phyloP scores from a whole-genome alignment of 1,284 basidiomycete species.

The Lentinus polychrous region DNA sequence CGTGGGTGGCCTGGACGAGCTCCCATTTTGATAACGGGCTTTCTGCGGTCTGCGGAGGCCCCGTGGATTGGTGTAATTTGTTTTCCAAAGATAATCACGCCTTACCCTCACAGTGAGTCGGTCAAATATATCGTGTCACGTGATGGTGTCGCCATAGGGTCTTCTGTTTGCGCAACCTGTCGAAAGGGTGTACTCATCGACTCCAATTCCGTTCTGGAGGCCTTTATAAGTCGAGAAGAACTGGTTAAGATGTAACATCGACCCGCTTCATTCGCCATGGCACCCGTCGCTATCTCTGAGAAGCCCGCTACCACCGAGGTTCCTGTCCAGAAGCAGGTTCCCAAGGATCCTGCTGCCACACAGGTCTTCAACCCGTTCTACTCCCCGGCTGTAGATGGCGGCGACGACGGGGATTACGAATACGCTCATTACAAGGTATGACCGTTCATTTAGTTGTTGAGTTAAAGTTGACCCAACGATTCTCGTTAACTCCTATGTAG shows the following conservation, averaged over 20 bases:
- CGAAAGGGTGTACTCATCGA: conserved; percentile 5
- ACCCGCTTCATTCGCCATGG: conserved; percentile 26
- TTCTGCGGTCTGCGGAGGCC: neutral
- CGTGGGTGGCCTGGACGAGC: too few species aligned
- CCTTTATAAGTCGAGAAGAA: conserved; percentile 7
- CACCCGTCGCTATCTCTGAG: conserved; percentile 36
- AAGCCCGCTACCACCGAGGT: conserved; percentile 14
- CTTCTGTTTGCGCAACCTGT: conserved; percentile 12
- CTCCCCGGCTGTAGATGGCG: conserved; percentile 46
- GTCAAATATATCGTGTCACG: conserved; percentile 7
- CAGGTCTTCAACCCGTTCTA: conserved; percentile 59
- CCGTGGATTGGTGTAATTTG: neutral
- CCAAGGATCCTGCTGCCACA: conserved; percentile 6
- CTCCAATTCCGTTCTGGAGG: neutral
- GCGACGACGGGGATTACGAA: conserved; percentile 44
- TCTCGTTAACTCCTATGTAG: conserved; percentile 32
- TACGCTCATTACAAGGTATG: conserved; percentile 56
- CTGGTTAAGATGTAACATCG: neutral
- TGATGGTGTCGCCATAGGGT: conserved; percentile 16
- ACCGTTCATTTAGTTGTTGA: neutral
- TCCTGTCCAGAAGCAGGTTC: neutral
- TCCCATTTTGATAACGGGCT: too few species aligned
- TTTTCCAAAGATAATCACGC: neutral
- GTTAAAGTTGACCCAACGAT: conserved; percentile 4
- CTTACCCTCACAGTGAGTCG: too few species aligned